A percentile compares a stretch with the other conserved stretches of the same genome.
Conservation (phyloP, 345 rosid species). For the Syzygium jambos region DNA sequence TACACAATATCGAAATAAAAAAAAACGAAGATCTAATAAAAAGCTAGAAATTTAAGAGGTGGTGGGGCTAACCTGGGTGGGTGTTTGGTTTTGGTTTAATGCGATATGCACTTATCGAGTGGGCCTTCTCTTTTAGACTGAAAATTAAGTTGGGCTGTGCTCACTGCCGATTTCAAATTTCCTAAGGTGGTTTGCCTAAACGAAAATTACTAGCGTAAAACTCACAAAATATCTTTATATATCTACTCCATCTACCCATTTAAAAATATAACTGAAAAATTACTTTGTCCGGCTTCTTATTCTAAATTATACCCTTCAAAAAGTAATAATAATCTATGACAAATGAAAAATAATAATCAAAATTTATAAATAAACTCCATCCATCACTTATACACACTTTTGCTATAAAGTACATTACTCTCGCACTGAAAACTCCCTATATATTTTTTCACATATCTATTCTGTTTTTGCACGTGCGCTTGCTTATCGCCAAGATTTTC, state of each 20-base stretch:
- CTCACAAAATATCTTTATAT: background rate
- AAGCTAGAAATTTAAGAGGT: too few relatives aligned
- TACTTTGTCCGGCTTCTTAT: background rate
- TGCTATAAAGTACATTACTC: background rate
- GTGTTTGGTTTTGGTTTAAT: too few relatives aligned
- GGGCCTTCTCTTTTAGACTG: too few relatives aligned
- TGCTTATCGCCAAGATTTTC: background rate
- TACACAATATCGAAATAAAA: too few relatives aligned
- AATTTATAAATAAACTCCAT: background rate
- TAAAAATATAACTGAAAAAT: too few relatives aligned
- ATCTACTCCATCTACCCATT: background rate
- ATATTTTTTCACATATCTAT: background rate
- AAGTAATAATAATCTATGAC: background rate
- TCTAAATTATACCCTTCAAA: accelerated
- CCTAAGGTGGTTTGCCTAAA: background rate
- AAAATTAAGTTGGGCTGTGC: too few relatives aligned
- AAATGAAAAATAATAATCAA: background rate
- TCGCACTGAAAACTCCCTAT: background rate
- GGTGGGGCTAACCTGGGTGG: too few relatives aligned
- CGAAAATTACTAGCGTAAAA: background rate
- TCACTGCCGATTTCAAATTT: background rate
- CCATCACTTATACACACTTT: accelerated
- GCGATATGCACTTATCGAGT: too few relatives aligned
- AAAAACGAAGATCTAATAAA: too few relatives aligned
- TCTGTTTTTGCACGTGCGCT: accelerated